Evolutionary conservation across 768 basidiomycete species (phyloP), one percentile per base, ranked within the genome.

Genomic region (Agaricus subrufescens): DNA sequence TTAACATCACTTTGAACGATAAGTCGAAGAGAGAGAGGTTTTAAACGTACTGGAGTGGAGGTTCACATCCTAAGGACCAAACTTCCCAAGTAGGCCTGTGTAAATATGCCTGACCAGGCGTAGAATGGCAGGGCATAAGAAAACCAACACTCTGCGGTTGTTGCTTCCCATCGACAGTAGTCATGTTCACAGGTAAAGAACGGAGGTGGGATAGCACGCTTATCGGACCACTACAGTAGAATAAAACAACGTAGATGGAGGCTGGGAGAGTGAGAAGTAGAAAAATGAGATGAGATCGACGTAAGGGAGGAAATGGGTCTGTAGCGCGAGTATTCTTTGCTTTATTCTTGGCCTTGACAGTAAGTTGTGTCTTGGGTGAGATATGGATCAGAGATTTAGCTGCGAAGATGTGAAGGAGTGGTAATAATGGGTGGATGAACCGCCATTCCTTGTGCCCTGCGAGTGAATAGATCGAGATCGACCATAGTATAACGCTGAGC

Each of bases 401-500:
- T 10, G 89, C 88, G 58, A 97, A 78, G 23, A 94, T 61, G 62
- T 97, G 87, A 40, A 96, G 71, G 30, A 93, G 69, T 0, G 97
- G 95, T 3, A 98, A 75, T 19, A 98, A 67, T 0, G 96, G 94
- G 61, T 98, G 95, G 6, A 98, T 73, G 73, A 99, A 98, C 7
- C 97, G 80, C 94, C 94, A 98, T 76, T 99, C 97, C 64, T 98
- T 98, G 74, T 99, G 97, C 1, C 89, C 87, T 1, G 89, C 78
- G 3, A 89, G 58, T 7, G 96, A 98, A 67, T 91, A 94, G 5
- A 88, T 66, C 2, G 65, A 63, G 30, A 86, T 67, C 0, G 87
- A 84, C 87, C 89, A 92, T 19, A 72, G 59, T 1, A 87, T 61
- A 26, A 76, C 70, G 2, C 69, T 72, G 0, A 84, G 67, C 65